Conservation (phyloP, 2,329 filamentous ascomycete genomes). For the Aspergillus brunneoviolaceus region DNA sequence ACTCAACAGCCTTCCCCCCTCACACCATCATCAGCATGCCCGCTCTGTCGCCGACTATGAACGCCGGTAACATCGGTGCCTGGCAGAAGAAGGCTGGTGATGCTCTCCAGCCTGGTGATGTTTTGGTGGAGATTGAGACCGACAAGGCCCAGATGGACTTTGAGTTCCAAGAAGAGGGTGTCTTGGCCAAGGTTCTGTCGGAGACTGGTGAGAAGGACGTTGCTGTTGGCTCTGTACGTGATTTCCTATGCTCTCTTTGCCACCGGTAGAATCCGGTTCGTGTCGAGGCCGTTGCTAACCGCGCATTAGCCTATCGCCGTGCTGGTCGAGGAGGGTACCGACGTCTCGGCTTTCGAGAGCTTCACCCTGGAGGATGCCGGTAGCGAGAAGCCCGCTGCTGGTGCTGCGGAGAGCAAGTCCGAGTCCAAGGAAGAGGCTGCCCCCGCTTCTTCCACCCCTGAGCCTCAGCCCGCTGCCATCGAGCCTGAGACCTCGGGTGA, state of each 20-base stretch:
- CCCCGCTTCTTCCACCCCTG: constrained; percentile 65
- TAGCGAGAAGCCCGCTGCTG: constrained; percentile 68
- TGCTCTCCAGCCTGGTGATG: constrained; percentile 81
- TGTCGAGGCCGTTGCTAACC: constrained; percentile 20
- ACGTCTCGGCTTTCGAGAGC: constrained; percentile 81
- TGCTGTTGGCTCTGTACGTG: constrained; percentile 85
- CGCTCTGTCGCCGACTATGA: constrained; percentile 97
- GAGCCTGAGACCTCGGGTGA: constrained; percentile 73
- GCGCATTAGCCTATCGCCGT: constrained; percentile 82
- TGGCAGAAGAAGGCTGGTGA: constrained; percentile 99
- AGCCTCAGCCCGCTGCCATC: constrained; percentile 47
- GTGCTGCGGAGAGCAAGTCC: constrained; percentile 63
- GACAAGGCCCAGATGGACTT: constrained; percentile 99
- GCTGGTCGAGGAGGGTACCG: constrained; percentile 85
- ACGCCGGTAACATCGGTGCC: constrained; percentile 87
- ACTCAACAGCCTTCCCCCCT: constrained; percentile 75
- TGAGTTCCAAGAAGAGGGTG: constrained; percentile 97
- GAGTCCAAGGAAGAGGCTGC: constrained; percentile 49
- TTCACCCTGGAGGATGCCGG: constrained; percentile 90
- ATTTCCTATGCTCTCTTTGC: constrained; percentile 5
- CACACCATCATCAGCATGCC: constrained; percentile 98
- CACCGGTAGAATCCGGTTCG: background rate
- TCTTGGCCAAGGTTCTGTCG: constrained; percentile 91
- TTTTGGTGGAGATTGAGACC: constrained; percentile 97
- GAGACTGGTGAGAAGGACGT: constrained; percentile 93